These are phyloP conservation scores for Bolboschoenus planiculmis DNA, from an alignment of 176 grass and related monocot species.

Conservation along the genomic window DNA sequence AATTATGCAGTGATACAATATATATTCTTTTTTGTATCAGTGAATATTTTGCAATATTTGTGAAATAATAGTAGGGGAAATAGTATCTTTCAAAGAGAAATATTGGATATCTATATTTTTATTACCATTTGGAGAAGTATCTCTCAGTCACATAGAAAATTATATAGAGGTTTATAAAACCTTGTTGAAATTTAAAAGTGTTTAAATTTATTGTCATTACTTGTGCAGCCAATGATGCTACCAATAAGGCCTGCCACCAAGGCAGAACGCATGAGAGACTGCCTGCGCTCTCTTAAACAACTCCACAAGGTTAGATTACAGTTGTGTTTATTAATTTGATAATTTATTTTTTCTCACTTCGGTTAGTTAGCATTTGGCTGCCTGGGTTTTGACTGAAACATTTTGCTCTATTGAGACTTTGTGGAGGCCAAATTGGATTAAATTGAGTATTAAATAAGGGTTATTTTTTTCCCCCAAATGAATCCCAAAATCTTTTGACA, in stretches of 20 bases:
- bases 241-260: slow-evolving; percentile 88
- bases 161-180: background rate
- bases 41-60: background rate
- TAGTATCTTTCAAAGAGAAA: background rate
- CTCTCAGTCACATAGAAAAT: background rate
- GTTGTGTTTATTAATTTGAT: background rate
- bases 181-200: background rate
- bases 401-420: background rate
- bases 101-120: background rate
- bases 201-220: background rate
- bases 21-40: background rate
- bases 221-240: slow-evolving; percentile 51
- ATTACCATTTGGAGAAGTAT: background rate
- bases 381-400: background rate
- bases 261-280: slow-evolving; percentile 86
- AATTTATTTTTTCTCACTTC: background rate
- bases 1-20: background rate
- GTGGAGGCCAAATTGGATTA: background rate
- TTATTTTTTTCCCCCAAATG: background rate
- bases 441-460: background rate
- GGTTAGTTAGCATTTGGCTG: background rate
- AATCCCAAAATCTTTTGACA: background rate
- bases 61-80: background rate
- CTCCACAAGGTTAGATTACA: slow-evolving; percentile 54
- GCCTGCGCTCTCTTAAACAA: slow-evolving; percentile 80